These are phyloP conservation scores for Pichia kudriavzevii DNA, from an alignment of 1,139 yeast species.

Conservation along the genomic window DNA sequence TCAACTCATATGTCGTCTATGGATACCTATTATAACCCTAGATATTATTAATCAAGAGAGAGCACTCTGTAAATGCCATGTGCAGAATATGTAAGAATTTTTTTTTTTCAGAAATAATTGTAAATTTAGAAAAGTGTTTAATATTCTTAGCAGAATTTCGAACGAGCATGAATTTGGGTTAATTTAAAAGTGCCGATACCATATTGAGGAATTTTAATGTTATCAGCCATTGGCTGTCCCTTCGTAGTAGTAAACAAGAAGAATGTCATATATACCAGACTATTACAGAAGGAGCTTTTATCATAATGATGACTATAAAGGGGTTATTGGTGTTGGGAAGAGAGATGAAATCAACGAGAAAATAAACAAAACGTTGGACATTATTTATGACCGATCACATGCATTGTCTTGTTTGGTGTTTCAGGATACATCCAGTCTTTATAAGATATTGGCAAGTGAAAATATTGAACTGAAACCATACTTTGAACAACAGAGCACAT, in stretches of 20 bases:
- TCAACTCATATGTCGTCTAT: too few species aligned
- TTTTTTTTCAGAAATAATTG: too few species aligned
- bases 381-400: constrained; percentile 5
- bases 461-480: constrained; percentile 2
- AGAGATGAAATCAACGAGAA: constrained; percentile 1
- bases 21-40: too few species aligned
- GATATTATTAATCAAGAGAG: too few species aligned
- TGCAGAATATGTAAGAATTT: too few species aligned
- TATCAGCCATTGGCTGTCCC: too few species aligned
- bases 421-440: constrained; percentile 7
- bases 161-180: too few species aligned
- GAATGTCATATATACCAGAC: constrained; percentile 5
- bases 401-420: constrained; percentile 5
- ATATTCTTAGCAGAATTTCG: too few species aligned
- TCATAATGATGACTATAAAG: neutral
- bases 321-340: neutral
- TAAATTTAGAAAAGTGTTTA: too few species aligned
- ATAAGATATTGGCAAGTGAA: constrained; percentile 3
- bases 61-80: too few species aligned
- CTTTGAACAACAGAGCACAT: neutral
- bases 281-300: constrained; percentile 2
- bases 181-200: too few species aligned
- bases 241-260: neutral
- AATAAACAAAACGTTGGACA: constrained; percentile 2
- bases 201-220: too few species aligned